Conservation (phyloP, 805 yeast genomes). For the Kazachstania taianensis region DNA sequence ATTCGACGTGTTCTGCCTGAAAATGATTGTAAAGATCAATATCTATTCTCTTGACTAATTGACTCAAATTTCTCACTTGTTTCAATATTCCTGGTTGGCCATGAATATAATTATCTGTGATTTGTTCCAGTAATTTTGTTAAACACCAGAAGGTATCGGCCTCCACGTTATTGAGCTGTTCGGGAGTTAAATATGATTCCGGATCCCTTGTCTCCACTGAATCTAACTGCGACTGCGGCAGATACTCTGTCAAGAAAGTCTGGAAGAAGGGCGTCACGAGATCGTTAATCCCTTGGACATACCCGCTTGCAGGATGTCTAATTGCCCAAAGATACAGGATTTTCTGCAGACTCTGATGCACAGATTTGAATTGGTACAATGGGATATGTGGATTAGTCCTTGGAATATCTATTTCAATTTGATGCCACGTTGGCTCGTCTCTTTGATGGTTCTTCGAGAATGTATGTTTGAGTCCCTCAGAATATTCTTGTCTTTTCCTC, state of each 20-base stretch:
- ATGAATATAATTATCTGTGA: constrained; percentile 93
- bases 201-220: constrained; percentile 57
- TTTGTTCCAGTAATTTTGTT: constrained; percentile 81
- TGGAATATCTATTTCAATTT: constrained; percentile 88
- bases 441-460: constrained; percentile 39
- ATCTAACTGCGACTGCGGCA: constrained; percentile 32
- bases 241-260: constrained; percentile 65
- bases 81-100: constrained; percentile 96
- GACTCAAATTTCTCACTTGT: constrained; percentile 74
- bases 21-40: constrained; percentile 62
- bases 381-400: constrained; percentile 82
- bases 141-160: constrained; percentile 98
- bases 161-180: constrained; percentile 61
- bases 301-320: constrained; percentile 95
- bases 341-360: constrained; percentile 72
- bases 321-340: constrained; percentile 89
- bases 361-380: constrained; percentile 55
- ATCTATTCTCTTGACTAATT: constrained; percentile 74
- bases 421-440: constrained; percentile 86
- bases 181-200: constrained; percentile 39
- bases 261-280: constrained; percentile 88
- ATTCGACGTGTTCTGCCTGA: constrained; percentile 76
- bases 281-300: constrained; percentile 96
- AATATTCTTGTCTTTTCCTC: constrained; percentile 78
- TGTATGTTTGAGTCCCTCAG: constrained; percentile 62